These are phyloP conservation scores for Irpex rosettiformis DNA, from an alignment of 1,284 basidiomycete species.

Conservation along the genomic window DNA sequence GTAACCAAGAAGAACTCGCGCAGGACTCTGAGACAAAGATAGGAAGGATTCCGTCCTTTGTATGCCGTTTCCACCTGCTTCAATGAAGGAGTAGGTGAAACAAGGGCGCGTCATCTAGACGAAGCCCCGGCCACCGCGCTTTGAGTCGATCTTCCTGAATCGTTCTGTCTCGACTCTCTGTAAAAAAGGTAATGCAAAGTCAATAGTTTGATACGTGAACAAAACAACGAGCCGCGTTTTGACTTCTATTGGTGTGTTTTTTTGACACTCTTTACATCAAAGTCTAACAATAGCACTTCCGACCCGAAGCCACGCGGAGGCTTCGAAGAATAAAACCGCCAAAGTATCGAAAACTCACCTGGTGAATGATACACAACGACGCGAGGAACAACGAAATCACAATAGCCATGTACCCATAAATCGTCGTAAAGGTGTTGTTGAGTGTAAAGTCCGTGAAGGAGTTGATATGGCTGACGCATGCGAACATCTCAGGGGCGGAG, in stretches of 20 bases:
- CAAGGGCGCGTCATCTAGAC: conserved; percentile 46
- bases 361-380: conserved; percentile 81
- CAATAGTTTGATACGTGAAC: too few relatives aligned
- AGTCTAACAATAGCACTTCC: too few relatives aligned
- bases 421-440: conserved; percentile 75
- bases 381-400: conserved; percentile 71
- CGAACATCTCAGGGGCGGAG: conserved; percentile 24
- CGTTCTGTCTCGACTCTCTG: conserved; percentile 77
- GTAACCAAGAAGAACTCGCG: neutral
- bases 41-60: too few relatives aligned
- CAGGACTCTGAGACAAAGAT: too few relatives aligned
- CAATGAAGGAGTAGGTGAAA: neutral
- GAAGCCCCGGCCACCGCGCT: conserved; percentile 80
- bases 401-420: conserved; percentile 84
- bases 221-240: too few relatives aligned
- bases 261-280: too few relatives aligned
- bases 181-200: conserved; percentile 9
- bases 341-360: conserved; percentile 38
- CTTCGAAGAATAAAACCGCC: neutral
- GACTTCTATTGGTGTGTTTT: too few relatives aligned
- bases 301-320: too few relatives aligned
- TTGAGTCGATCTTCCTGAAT: conserved; percentile 83
- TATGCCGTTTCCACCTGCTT: too few relatives aligned
- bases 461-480: conserved; percentile 66
- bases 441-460: conserved; percentile 64